Conservation (phyloP, 805 yeast species). For the Candida argentea region DNA sequence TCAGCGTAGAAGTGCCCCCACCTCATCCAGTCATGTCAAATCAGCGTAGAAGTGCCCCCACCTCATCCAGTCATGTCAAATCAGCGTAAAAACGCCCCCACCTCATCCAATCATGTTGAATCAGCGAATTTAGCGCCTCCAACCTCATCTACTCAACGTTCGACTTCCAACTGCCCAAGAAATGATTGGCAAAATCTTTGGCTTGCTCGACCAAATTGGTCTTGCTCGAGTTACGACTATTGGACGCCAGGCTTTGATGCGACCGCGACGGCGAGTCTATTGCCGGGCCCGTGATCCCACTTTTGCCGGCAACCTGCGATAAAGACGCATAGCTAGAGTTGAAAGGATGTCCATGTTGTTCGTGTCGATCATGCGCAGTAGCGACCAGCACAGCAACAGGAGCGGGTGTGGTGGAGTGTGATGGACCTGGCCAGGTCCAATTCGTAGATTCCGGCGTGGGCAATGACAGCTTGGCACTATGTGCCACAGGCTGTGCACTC, state of each 20-base stretch:
- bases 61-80: too few species aligned
- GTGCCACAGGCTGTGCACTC: not conserved
- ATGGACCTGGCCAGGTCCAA: too few species aligned
- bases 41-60: not conserved
- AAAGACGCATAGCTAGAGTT: constrained; percentile 33
- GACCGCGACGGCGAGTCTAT: constrained; percentile 1
- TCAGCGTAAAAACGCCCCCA: too few species aligned
- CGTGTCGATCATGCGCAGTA: constrained; percentile 1
- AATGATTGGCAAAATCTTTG: constrained; percentile 24
- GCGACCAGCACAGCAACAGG: not conserved
- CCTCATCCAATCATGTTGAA: too few species aligned
- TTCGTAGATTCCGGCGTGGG: too few species aligned
- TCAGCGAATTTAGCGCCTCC: not conserved
- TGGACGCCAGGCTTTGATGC: not conserved
- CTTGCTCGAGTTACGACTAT: constrained; percentile 1
- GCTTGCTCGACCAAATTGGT: constrained; percentile 23
- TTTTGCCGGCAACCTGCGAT: constrained; percentile 42
- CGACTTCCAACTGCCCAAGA: constrained; percentile 19
- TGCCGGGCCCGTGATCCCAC: constrained; percentile 17
- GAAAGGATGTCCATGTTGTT: constrained; percentile 2
- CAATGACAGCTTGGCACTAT: not conserved
- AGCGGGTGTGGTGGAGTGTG: not conserved
- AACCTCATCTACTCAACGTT: constrained; percentile 1
- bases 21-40: too few species aligned
- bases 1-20: too few species aligned